Evolutionary conservation across 2,329 filamentous ascomycete genomes (phyloP), one percentile per base, ranked within the genome.

Genomic region (Fusarium pseudoanthophilum): DNA sequence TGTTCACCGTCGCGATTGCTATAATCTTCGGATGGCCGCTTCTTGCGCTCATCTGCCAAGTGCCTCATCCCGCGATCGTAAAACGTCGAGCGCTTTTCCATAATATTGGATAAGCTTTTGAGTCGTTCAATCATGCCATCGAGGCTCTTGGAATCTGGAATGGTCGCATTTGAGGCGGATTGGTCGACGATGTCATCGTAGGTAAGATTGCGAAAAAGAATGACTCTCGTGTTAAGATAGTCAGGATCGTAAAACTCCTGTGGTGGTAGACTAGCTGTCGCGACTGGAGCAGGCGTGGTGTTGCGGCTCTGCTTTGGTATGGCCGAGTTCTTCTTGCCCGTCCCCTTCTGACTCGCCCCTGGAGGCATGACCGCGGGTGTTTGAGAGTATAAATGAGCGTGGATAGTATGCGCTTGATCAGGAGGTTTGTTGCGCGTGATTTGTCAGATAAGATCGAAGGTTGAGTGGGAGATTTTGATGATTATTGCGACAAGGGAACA

Each of bases 51-150:
- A 76, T 87, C 86, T 11, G 91, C 89, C 62, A 95, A 84, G 74
- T 93, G 86, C 63, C 93, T 85, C 90, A 95, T 93, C 40, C 91
- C 91, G 40, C 89, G 87, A 78, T 95, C 92, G 80, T 92, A 94
- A 71, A 90, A 88, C 28, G 87, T 86, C 46, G 89, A 90, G 56
- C 93, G 88, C 72, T 88, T 87, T 76, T 93, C 91, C 77, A 94
- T 90, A 60, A 90, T 87, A 67, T 90, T 89, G 71, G 89, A 87
- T 68, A 95, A 86, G 72, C 85, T 87, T 77, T 91, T 88, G 62
- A 95, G 85, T 64, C 89, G 87, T 49, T 88, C 85, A 51, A 92
- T 88, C 74, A 93, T 87, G 64, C 90, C 86, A 72, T 92, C 90
- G 53, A 92, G 84, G 73, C 86, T 89, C 75, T 86, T 89, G n/a